A percentile compares a stretch with the other conserved stretches of the same genome.
Conservation (phyloP, 2,329 filamentous ascomycete species). For the Gyromitra esculenta region DNA sequence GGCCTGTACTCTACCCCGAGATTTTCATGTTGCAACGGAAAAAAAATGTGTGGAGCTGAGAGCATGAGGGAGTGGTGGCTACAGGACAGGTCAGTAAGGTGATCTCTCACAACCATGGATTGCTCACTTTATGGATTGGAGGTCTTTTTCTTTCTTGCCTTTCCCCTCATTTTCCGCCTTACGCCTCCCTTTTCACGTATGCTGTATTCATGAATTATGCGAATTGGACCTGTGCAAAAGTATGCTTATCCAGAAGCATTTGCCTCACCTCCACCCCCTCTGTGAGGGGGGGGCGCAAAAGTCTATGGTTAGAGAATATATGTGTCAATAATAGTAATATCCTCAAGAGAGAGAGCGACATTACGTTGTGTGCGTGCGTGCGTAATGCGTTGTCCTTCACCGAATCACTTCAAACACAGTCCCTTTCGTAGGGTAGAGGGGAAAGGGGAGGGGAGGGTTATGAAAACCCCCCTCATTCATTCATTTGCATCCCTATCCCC, state of each 20-base stretch:
- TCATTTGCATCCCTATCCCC: neutral
- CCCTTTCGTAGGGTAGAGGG: slow-evolving; percentile 3
- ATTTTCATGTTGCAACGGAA: slow-evolving; percentile 30
- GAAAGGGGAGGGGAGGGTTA: neutral
- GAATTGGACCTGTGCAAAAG: slow-evolving; percentile 21
- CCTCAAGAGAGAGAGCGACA: slow-evolving; percentile 29
- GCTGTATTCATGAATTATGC: slow-evolving; percentile 22
- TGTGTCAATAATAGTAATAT: slow-evolving; percentile 28
- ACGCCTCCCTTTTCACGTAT: neutral
- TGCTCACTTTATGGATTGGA: slow-evolving; percentile 23
- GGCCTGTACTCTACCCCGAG: slow-evolving; percentile 42
- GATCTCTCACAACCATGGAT: slow-evolving; percentile 42
- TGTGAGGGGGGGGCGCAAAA: neutral
- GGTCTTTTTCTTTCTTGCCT: neutral
- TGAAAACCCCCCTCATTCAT: slow-evolving; percentile 1
- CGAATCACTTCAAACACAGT: slow-evolving; percentile 23
- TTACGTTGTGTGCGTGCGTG: slow-evolving; percentile 21
- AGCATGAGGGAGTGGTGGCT: slow-evolving; percentile 19
- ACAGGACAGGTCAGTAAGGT: slow-evolving; percentile 46
- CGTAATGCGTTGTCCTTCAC: slow-evolving; percentile 37
- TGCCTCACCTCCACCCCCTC: slow-evolving; percentile 25
- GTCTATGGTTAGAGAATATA: slow-evolving; percentile 12
- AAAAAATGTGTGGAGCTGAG: slow-evolving; percentile 19
- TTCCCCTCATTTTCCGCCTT: slow-evolving; percentile 44
- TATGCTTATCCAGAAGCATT: slow-evolving; percentile 42